phyloP scores from a whole-genome alignment of 169 alveolate genomes.

The Plasmodium coatneyi region DNA sequence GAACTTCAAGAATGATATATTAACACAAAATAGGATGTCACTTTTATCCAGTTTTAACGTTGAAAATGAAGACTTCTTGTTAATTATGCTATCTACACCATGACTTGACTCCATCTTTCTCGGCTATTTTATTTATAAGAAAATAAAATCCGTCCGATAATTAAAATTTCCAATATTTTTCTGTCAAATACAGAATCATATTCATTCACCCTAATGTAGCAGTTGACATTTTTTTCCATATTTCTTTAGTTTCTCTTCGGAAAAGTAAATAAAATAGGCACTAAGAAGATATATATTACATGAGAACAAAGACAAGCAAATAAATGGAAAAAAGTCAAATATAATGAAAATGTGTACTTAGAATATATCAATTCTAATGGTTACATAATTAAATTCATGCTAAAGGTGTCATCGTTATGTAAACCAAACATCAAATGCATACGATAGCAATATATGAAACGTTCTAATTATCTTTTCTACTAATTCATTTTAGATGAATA shows the following conservation, averaged over 20 bases:
- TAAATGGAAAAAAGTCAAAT: not conserved
- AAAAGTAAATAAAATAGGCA: not conserved
- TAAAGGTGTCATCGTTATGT: not conserved
- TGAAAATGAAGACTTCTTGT: not conserved
- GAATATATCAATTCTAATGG: not conserved
- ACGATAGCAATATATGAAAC: not conserved
- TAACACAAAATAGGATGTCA: conserved; percentile 19
- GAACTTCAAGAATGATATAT: not conserved
- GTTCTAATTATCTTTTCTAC: not conserved
- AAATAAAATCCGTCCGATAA: not conserved
- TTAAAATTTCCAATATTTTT: not conserved
- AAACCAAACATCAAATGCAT: not conserved
- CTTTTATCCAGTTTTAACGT: not conserved
- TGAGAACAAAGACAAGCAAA: not conserved
- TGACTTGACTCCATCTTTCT: not conserved
- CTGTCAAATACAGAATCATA: not conserved
- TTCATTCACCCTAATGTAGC: not conserved
- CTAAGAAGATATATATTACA: not conserved
- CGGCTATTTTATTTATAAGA: not conserved
- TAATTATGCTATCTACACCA: not conserved
- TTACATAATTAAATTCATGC: not conserved
- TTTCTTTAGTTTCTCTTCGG: not conserved
- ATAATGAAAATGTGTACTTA: not conserved
- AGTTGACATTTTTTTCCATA: not conserved
- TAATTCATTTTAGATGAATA: not conserved